phyloP scores from a whole-genome alignment of 805 yeast species.

The Starmera dryadoides region DNA sequence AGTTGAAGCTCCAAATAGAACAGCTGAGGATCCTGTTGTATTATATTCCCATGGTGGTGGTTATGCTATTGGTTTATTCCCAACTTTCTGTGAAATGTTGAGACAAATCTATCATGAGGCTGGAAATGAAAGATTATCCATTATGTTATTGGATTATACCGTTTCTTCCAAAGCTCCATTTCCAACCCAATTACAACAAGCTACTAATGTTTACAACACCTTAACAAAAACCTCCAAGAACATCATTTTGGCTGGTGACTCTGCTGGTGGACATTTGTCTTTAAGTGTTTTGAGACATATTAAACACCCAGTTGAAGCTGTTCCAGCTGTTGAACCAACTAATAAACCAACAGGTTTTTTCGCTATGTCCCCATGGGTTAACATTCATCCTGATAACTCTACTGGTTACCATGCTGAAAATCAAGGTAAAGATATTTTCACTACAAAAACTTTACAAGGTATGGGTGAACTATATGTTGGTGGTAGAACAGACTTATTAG shows the following conservation, averaged over 20 bases:
- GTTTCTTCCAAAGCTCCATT: constrained; percentile 14
- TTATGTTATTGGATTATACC: constrained; percentile 22
- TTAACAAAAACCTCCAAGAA: constrained; percentile 10
- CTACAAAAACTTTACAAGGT: constrained; percentile 2
- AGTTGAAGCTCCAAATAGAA: constrained; percentile 22
- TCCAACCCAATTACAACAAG: constrained; percentile 22
- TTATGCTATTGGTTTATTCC: constrained; percentile 9
- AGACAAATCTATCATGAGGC: constrained; percentile 1
- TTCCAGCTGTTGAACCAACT: neutral
- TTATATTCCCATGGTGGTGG: constrained; percentile 14
- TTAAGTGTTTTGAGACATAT: constrained; percentile 12
- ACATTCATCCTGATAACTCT: constrained; percentile 4
- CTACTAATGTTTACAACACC: constrained; percentile 11
- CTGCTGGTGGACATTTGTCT: constrained; percentile 24
- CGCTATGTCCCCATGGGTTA: constrained; percentile 12
- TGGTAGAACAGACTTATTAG: neutral
- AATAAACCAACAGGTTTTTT: neutral
- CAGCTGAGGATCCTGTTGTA: constrained; percentile 10
- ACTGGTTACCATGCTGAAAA: constrained; percentile 1
- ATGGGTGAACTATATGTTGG: constrained; percentile 3
- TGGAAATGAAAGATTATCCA: constrained; percentile 10
- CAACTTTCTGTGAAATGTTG: constrained; percentile 5
- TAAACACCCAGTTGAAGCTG: neutral
- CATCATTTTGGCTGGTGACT: constrained; percentile 22
- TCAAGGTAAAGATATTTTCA: constrained; percentile 2